Evolutionary conservation across 768 basidiomycete species (phyloP).

Genomic region (Calocybe indica): DNA sequence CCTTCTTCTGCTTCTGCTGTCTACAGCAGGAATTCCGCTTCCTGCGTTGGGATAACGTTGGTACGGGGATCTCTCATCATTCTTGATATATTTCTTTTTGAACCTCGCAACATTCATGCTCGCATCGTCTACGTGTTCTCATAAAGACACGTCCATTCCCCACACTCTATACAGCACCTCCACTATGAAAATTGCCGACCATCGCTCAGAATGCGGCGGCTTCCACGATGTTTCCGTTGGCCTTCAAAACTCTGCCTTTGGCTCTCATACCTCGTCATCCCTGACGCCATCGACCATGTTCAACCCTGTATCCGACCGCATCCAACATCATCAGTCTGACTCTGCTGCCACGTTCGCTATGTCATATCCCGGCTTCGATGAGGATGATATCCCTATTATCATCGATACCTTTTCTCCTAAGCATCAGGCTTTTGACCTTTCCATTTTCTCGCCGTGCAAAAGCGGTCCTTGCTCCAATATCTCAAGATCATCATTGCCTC

Average conservation of each 20-base stretch:
- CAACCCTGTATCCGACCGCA: conserved; percentile 3
- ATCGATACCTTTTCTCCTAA: conserved; percentile 23
- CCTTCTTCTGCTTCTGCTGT: background rate
- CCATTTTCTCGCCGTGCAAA: conserved; percentile 28
- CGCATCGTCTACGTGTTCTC: conserved; percentile 12
- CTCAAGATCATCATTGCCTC: conserved; percentile 13
- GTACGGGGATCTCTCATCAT: conserved; percentile 27
- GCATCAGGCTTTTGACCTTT: conserved; percentile 16
- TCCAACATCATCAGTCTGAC: too few relatives aligned
- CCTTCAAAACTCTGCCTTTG: conserved; percentile 13
- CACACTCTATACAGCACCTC: conserved; percentile 6
- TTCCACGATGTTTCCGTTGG: conserved; percentile 12
- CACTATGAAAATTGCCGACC: conserved; percentile 16
- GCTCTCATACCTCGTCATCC: conserved; percentile 5
- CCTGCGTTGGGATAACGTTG: conserved; percentile 8
- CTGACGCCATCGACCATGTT: conserved; percentile 4
- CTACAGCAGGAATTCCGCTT: too few relatives aligned
- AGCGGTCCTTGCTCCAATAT: conserved; percentile 19
- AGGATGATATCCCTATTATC: conserved; percentile 10
- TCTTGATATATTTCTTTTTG: conserved; percentile 6
- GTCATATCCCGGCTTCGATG: conserved; percentile 3
- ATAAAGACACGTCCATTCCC: conserved; percentile 14
- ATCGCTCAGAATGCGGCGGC: conserved; percentile 10
- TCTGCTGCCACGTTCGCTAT: background rate
- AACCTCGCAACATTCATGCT: conserved; percentile 10